Evolutionary conservation across 1,284 basidiomycete species (phyloP).

Genomic region (Tilletiopsis washingtonensis): DNA sequence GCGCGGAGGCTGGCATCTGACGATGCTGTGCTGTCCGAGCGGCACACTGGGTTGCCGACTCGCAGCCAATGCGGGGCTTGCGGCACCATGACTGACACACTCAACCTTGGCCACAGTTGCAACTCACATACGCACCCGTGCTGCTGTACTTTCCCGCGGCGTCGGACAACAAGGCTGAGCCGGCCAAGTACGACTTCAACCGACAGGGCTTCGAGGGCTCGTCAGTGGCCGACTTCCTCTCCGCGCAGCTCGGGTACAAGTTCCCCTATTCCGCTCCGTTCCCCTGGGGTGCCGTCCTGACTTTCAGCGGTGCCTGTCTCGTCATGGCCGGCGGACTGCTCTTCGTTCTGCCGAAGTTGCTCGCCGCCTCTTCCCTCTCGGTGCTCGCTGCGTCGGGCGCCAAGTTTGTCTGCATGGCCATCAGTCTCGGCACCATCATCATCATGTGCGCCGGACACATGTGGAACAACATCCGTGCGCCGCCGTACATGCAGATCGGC

Average conservation of each 20-base stretch:
- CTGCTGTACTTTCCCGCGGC: conserved; percentile 27
- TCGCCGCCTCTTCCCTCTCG: not conserved
- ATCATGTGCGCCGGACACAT: conserved; percentile 58
- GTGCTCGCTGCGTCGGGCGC: not conserved
- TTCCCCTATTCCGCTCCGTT: conserved; percentile 30
- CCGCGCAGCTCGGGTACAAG: conserved; percentile 9
- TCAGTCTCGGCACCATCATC: conserved; percentile 23
- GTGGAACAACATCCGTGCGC: conserved; percentile 86
- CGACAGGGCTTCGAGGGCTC: conserved; percentile 19
- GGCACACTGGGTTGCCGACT: too few species aligned
- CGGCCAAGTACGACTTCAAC: conserved; percentile 32
- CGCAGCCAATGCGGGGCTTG: not conserved
- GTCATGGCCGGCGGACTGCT: conserved; percentile 7
- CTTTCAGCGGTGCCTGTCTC: conserved; percentile 7
- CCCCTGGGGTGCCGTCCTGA: conserved; percentile 11
- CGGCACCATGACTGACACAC: not conserved
- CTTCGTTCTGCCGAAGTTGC: conserved; percentile 11
- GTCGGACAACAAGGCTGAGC: conserved; percentile 6
- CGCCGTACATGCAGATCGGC: conserved; percentile 60
- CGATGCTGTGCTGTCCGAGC: too few species aligned
- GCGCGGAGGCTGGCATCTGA: too few species aligned
- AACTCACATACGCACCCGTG: conserved; percentile 31
- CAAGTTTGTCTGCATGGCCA: not conserved
- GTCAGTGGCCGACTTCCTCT: conserved; percentile 17
- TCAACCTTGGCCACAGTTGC: conserved; percentile 22